Conservation (phyloP, 2,329 filamentous ascomycete species). For the Calonectria montana region DNA sequence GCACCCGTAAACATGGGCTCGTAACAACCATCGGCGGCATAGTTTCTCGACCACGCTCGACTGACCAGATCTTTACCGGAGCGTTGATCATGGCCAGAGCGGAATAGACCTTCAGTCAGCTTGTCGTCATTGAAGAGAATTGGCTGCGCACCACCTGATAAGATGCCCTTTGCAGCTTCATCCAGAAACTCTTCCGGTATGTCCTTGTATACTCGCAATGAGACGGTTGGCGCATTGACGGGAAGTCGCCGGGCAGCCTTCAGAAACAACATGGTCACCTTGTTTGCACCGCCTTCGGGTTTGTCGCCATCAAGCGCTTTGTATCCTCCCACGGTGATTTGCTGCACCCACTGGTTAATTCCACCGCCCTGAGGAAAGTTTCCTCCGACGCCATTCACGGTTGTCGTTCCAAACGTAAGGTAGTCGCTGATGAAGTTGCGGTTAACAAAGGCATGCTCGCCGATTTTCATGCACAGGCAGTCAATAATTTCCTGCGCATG, state of each 20-base stretch:
- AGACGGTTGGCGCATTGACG: not conserved
- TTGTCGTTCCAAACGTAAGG: not conserved
- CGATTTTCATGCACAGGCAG: not conserved
- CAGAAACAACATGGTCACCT: not conserved
- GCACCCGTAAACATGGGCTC: not conserved
- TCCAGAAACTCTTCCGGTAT: not conserved
- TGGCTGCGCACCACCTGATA: not conserved
- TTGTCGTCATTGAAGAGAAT: not conserved
- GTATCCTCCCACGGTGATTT: not conserved
- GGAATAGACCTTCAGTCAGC: not conserved
- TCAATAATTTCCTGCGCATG: not conserved
- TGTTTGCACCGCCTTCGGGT: not conserved
- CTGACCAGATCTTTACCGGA: not conserved
- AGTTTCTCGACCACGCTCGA: not conserved
- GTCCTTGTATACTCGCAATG: not conserved
- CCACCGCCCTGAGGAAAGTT: not conserved
- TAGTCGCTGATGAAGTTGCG: not conserved
- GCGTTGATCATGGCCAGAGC: not conserved
- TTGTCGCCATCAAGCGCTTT: not conserved
- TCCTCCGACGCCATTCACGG: not conserved
- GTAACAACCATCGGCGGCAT: not conserved
- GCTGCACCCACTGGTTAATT: conserved; percentile 1
- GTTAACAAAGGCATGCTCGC: not conserved
- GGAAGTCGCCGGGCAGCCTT: not conserved
- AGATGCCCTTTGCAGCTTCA: not conserved